These are phyloP conservation scores for Saturnispora hagleri DNA, from an alignment of 805 yeast species.

Conservation along the genomic window DNA sequence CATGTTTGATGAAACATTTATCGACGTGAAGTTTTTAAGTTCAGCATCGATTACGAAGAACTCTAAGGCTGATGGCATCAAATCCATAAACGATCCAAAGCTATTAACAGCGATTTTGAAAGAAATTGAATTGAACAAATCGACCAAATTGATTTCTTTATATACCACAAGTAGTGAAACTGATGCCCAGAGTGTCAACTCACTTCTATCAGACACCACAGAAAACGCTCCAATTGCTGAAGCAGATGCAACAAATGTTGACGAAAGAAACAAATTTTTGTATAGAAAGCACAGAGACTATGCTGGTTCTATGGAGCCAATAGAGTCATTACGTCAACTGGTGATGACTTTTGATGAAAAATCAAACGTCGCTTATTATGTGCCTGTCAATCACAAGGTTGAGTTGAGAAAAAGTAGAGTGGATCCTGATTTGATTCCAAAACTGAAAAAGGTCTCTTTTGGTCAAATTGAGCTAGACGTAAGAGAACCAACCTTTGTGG, in stretches of 20 bases:
- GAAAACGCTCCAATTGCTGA: slow-evolving; percentile 39
- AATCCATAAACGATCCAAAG: slow-evolving; percentile 25
- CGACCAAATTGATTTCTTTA: slow-evolving; percentile 63
- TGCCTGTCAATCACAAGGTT: slow-evolving; percentile 68
- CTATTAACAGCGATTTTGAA: slow-evolving; percentile 58
- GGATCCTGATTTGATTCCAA: slow-evolving; percentile 45
- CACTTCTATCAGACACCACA: slow-evolving; percentile 37
- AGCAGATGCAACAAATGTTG: slow-evolving; percentile 35
- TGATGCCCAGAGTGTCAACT: slow-evolving; percentile 32
- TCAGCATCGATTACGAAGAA: slow-evolving; percentile 41
- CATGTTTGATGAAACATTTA: slow-evolving; percentile 72
- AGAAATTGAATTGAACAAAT: slow-evolving; percentile 61
- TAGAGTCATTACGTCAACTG: slow-evolving; percentile 50
- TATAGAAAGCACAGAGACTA: slow-evolving; percentile 69
- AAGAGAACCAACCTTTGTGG: slow-evolving; percentile 66
- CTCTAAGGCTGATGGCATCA: slow-evolving; percentile 27
- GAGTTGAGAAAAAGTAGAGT: slow-evolving; percentile 83
- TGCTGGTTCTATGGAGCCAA: slow-evolving; percentile 52
- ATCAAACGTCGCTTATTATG: slow-evolving; percentile 54
- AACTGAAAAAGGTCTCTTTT: slow-evolving; percentile 45
- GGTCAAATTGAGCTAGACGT: slow-evolving; percentile 55
- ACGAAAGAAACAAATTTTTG: slow-evolving; percentile 33
- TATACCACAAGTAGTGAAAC: slow-evolving; percentile 40
- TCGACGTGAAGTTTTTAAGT: slow-evolving; percentile 53
- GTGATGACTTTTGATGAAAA: slow-evolving; percentile 53